Evolutionary conservation across 768 basidiomycete species (phyloP).

Genomic region (Asterophora lycoperdoides): DNA sequence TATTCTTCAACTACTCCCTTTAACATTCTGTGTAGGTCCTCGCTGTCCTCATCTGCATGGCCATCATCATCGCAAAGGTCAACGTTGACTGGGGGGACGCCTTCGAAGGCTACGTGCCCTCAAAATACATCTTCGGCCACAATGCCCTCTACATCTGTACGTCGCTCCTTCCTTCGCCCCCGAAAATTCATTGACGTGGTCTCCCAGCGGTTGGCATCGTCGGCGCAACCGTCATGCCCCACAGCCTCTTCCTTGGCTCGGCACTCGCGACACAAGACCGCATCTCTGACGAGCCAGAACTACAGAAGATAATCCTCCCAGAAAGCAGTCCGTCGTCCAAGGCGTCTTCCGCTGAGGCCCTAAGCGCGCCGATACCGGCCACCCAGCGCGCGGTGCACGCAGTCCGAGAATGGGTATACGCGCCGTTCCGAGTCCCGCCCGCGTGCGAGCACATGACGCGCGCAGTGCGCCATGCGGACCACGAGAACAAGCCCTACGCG

Average conservation of each 20-base stretch:
- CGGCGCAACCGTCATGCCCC: slow-evolving; percentile 91
- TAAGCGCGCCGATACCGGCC: not conserved
- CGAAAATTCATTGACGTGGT: not conserved
- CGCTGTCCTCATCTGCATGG: slow-evolving; percentile 74
- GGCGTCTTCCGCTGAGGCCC: slow-evolving; percentile 1
- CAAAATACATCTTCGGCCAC: slow-evolving; percentile 51
- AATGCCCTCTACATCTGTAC: slow-evolving; percentile 64
- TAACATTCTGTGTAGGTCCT: slow-evolving; percentile 42
- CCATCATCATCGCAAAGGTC: slow-evolving; percentile 68
- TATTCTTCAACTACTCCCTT: not conserved
- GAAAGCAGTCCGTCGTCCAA: slow-evolving; percentile 10
- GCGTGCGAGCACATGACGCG: slow-evolving; percentile 28
- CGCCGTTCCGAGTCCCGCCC: slow-evolving; percentile 37
- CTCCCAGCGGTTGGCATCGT: slow-evolving; percentile 62
- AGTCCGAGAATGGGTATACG: slow-evolving; percentile 23
- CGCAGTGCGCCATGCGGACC: slow-evolving; percentile 46
- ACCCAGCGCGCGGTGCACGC: slow-evolving; percentile 11
- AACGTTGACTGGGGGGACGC: slow-evolving; percentile 67
- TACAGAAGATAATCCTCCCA: slow-evolving; percentile 19
- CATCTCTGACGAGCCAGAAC: slow-evolving; percentile 34
- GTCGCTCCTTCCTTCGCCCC: slow-evolving; percentile 14
- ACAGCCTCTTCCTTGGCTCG: slow-evolving; percentile 87
- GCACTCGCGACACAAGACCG: slow-evolving; percentile 82
- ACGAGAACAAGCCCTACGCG: slow-evolving; percentile 49
- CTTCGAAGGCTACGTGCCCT: slow-evolving; percentile 76